Percentiles rank a stretch among this genome's conserved stretches.
Conservation (phyloP, 2,329 filamentous ascomycete genomes). For the Seiridium unicorne region DNA sequence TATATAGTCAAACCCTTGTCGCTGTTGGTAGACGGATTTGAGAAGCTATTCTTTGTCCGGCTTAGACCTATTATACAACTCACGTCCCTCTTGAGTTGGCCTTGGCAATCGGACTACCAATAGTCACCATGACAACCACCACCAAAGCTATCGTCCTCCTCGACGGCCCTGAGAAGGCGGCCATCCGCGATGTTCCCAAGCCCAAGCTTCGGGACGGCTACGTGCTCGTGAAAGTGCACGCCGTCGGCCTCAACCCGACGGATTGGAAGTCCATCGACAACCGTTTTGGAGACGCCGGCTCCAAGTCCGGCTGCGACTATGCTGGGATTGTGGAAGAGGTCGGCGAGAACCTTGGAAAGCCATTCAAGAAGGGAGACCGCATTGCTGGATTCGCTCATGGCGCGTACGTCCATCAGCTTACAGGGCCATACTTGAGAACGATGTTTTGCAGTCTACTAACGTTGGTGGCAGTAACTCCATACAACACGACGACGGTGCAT, state of each 20-base stretch:
- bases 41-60: no score
- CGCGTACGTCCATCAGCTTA: constrained; percentile 9
- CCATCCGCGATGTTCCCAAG: constrained; percentile 20
- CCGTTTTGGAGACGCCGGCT: constrained; percentile 16
- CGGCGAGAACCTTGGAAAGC: constrained; percentile 38
- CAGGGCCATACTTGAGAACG: no score
- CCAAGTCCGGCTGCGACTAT: constrained; percentile 40
- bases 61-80: no score
- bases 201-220: constrained; percentile 21
- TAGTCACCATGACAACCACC: constrained; percentile 3
- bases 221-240: constrained; percentile 30
- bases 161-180: constrained; percentile 16
- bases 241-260: constrained; percentile 32
- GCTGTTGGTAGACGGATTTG: no score
- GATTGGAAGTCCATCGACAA: constrained; percentile 31
- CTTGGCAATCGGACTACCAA: neutral
- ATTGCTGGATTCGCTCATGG: constrained; percentile 40
- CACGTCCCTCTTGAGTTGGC: no score
- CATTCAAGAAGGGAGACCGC: constrained; percentile 46
- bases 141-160: constrained; percentile 18
- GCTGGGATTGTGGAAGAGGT: constrained; percentile 45
- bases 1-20: no score
- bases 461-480: constrained; percentile 24
- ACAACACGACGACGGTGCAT: constrained; percentile 40
- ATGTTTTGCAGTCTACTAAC: neutral